These are phyloP conservation scores for Exophiala phaeomuriformis DNA, from an alignment of 2,329 filamentous ascomycete genomes.

Conservation along the genomic window DNA sequence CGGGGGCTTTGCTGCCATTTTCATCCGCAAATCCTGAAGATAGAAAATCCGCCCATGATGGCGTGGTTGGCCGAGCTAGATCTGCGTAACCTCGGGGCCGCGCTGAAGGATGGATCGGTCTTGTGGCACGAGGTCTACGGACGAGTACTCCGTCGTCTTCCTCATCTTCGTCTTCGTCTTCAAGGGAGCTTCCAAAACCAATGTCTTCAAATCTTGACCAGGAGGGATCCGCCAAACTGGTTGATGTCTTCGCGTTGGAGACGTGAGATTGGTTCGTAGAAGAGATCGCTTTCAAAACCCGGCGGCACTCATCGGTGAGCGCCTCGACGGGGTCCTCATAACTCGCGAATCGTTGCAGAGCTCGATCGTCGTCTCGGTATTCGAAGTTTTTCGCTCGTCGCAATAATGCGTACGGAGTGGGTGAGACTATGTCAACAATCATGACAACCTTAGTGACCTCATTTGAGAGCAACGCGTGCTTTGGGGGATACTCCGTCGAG, in stretches of 20 bases:
- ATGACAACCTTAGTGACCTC: constrained; percentile 85
- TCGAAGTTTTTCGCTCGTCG: constrained; percentile 91
- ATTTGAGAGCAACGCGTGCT: constrained; percentile 65
- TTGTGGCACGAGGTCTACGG: constrained; percentile 26
- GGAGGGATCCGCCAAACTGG: constrained; percentile 71
- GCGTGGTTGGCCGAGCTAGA: constrained; percentile 77
- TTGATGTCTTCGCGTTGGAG: constrained; percentile 62
- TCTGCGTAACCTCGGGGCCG: constrained; percentile 39
- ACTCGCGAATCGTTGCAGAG: constrained; percentile 76
- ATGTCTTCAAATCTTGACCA: constrained; percentile 97
- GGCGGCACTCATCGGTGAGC: constrained; percentile 85
- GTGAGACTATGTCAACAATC: constrained; percentile 92
- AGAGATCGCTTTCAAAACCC: constrained; percentile 83
- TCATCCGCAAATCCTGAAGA: constrained; percentile 85
- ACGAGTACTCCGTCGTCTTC: constrained; percentile 50
- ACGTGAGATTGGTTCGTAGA: constrained; percentile 78
- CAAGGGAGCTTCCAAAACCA: constrained; percentile 71
- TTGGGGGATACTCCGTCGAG: constrained; percentile 89
- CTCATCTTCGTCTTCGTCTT: constrained; percentile 63
- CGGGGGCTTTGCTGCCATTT: constrained; percentile 54
- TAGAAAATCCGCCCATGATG: constrained; percentile 96
- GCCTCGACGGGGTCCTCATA: constrained; percentile 84
- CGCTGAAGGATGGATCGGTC: constrained; percentile 7
- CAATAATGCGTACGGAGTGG: constrained; percentile 84
- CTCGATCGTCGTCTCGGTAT: constrained; percentile 79